phyloP scores from a whole-genome alignment of 306 rosid genomes.

The Mimosa pudica region DNA sequence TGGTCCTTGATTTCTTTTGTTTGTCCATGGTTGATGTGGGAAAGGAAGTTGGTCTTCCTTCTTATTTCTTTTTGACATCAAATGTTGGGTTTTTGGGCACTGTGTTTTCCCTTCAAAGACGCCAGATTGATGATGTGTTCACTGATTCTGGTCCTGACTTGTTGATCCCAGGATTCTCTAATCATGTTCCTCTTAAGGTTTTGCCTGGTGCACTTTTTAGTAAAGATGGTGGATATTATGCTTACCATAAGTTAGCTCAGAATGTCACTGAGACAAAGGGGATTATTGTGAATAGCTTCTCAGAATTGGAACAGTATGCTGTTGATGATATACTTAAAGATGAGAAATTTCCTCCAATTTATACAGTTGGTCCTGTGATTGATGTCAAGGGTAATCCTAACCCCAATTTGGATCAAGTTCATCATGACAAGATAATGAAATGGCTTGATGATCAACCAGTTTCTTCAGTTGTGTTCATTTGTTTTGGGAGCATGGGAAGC shows the following conservation, averaged over 20 bases:
- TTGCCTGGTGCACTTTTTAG: slow-evolving; percentile 42
- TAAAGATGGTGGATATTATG: slow-evolving; percentile 52
- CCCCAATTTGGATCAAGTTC: slow-evolving; percentile 41
- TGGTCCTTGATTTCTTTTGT: slow-evolving; percentile 60
- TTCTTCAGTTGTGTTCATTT: slow-evolving; percentile 53
- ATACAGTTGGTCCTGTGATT: slow-evolving; percentile 63
- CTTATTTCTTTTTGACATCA: slow-evolving; percentile 49
- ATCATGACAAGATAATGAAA: slow-evolving; percentile 44
- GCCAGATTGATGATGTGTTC: slow-evolving; percentile 35
- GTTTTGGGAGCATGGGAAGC: slow-evolving; percentile 71
- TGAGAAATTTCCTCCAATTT: slow-evolving; percentile 48
- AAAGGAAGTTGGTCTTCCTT: slow-evolving; percentile 50
- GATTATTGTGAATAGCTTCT: slow-evolving; percentile 57
- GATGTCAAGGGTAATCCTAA: slow-evolving; percentile 35
- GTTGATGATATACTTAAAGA: slow-evolving; percentile 41
- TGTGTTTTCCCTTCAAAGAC: slow-evolving; percentile 38
- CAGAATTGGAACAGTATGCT: slow-evolving; percentile 47
- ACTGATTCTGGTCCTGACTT: slow-evolving; percentile 39
- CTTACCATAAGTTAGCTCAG: slow-evolving; percentile 41
- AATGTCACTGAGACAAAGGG: slow-evolving; percentile 54
- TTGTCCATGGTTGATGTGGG: slow-evolving; percentile 53
- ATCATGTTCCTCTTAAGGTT: slow-evolving; percentile 44
- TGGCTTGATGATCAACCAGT: slow-evolving; percentile 55
- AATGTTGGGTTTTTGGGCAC: slow-evolving; percentile 48
- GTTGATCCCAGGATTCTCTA: slow-evolving; percentile 46